These are phyloP conservation scores for Starmerella asiatica DNA, from an alignment of 805 yeast genomes.

Conservation along the genomic window DNA sequence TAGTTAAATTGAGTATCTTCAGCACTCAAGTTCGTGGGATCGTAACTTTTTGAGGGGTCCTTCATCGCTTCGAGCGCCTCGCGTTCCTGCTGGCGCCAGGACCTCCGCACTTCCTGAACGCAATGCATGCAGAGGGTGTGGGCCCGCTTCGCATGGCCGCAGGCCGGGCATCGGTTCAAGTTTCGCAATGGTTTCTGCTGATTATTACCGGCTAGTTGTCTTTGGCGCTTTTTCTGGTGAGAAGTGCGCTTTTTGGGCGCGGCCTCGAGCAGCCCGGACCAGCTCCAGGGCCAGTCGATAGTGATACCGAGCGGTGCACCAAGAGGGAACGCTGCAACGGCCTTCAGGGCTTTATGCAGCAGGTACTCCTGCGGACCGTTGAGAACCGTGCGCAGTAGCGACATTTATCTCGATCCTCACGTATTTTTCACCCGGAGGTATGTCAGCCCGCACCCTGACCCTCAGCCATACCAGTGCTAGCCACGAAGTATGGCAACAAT, in stretches of 20 bases:
- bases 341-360: background rate
- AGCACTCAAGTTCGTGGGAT: constrained; percentile 10
- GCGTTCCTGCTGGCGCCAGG: constrained; percentile 41
- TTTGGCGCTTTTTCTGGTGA: constrained; percentile 69
- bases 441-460: constrained; percentile 1
- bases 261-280: constrained; percentile 40
- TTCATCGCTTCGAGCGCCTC: constrained; percentile 12
- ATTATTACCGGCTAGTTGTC: constrained; percentile 69
- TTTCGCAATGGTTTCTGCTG: constrained; percentile 63
- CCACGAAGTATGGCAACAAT: no score
- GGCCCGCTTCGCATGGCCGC: constrained; percentile 83
- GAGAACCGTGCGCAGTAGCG: constrained; percentile 12
- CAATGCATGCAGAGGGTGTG: constrained; percentile 90
- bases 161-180: constrained; percentile 83
- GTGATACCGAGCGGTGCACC: constrained; percentile 7
- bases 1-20: constrained; percentile 21
- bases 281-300: constrained; percentile 13
- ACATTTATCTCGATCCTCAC: background rate
- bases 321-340: background rate
- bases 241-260: constrained; percentile 92
- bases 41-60: constrained; percentile 22
- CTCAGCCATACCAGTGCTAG: background rate
- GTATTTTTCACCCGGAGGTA: constrained; percentile 2
- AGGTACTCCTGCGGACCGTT: constrained; percentile 2
- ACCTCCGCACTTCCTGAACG: constrained; percentile 61